Conservation (phyloP, 169 alveolate species). For the Condylostoma magnum region DNA sequence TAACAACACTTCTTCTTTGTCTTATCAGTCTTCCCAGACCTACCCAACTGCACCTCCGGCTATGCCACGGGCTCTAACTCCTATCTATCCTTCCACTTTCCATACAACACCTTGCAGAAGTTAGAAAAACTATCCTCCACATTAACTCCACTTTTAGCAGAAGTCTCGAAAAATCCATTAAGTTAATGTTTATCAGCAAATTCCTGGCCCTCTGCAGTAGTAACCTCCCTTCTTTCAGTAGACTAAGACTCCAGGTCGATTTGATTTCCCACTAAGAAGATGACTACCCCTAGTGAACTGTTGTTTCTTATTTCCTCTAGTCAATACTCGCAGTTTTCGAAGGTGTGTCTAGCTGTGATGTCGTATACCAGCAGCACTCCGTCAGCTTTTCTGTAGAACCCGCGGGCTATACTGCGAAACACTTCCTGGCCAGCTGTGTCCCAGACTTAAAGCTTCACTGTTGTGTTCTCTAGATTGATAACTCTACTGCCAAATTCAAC, state of each 20-base stretch:
- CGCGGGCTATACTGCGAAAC: conserved; percentile 58
- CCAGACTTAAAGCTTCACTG: conserved; percentile 73
- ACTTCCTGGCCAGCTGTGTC: conserved; percentile 73
- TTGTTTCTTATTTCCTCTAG: conserved; percentile 63
- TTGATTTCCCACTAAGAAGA: conserved; percentile 60
- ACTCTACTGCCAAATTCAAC: conserved; percentile 77
- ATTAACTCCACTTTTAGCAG: conserved; percentile 32
- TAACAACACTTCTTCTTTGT: neutral
- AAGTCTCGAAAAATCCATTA: conserved; percentile 32
- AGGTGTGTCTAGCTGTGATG: conserved; percentile 71
- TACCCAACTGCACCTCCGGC: neutral
- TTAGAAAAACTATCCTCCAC: conserved; percentile 17
- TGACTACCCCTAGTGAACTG: conserved; percentile 55
- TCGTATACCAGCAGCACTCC: conserved; percentile 85
- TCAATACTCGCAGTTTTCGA: conserved; percentile 63
- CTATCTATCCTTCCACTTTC: neutral
- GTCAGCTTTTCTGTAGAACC: conserved; percentile 67
- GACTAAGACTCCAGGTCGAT: conserved; percentile 75
- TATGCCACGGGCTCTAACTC: neutral
- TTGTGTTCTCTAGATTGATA: conserved; percentile 47
- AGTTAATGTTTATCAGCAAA: conserved; percentile 11
- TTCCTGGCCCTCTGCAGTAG: conserved; percentile 7
- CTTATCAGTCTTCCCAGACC: neutral
- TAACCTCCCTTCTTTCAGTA: conserved; percentile 88
- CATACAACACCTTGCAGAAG: conserved; percentile 1